Conservation (phyloP, 129 eudicot species). For the Centaurea solstitialis region DNA sequence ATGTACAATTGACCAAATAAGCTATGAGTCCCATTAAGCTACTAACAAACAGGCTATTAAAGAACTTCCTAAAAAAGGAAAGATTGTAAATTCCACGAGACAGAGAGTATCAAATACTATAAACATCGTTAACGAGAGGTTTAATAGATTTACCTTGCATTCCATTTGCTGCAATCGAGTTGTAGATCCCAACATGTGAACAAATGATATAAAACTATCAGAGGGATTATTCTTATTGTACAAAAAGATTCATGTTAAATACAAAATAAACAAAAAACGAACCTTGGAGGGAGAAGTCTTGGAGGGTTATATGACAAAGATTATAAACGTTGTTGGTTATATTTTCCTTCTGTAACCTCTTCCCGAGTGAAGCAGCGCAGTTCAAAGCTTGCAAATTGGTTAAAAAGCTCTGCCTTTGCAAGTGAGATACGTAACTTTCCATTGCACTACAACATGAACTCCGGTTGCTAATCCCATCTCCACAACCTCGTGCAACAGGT, state of each 20-base stretch:
- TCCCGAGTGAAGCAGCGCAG: slow-evolving; percentile 95
- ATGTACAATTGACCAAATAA: neutral
- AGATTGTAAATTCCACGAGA: neutral
- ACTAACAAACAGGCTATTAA: no score
- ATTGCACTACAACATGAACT: slow-evolving; percentile 71
- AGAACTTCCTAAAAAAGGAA: neutral
- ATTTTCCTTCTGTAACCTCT: slow-evolving; percentile 69
- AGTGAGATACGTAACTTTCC: slow-evolving; percentile 66
- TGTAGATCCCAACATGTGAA: slow-evolving; percentile 37
- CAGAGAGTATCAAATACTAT: neutral
- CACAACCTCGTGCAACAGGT: slow-evolving; percentile 62
- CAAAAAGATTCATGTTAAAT: neutral
- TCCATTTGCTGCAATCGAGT: slow-evolving; percentile 53
- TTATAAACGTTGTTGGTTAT: slow-evolving; percentile 70
- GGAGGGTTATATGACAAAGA: slow-evolving; percentile 77
- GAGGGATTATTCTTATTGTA: slow-evolving; percentile 4
- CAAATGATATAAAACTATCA: slow-evolving; percentile 39
- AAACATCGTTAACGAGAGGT: neutral
- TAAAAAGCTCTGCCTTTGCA: slow-evolving; percentile 87
- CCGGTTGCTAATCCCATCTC: slow-evolving; percentile 46
- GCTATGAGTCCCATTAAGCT: no score
- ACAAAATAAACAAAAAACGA: slow-evolving; percentile 17
- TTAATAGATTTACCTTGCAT: slow-evolving; percentile 52
- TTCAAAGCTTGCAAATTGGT: slow-evolving; percentile 96
- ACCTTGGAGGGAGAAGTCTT: slow-evolving; percentile 98